These are phyloP conservation scores for Talinum fruticosum DNA, from an alignment of 148 eudicot species.

Conservation along the genomic window DNA sequence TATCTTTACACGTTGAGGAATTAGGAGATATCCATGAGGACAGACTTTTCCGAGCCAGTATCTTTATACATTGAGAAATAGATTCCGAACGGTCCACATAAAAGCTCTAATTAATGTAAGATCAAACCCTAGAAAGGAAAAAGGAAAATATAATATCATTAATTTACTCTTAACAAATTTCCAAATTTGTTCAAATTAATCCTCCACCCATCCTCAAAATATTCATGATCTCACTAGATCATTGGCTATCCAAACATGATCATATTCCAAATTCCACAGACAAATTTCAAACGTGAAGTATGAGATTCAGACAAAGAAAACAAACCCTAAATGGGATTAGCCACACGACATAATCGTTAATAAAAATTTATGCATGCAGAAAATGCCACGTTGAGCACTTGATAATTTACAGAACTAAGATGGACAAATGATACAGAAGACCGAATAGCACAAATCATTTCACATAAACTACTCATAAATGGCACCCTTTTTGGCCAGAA, in stretches of 20 bases:
- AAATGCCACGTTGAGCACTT: slow-evolving; percentile 7
- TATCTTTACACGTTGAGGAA: too few relatives aligned
- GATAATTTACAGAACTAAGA: slow-evolving; percentile 27
- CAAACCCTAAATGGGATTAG: neutral
- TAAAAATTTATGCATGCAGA: neutral
- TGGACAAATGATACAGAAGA: neutral
- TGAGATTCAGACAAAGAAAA: neutral
- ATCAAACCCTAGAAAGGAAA: too few relatives aligned
- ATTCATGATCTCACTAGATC: neutral
- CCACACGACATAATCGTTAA: neutral
- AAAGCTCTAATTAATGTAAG: too few relatives aligned
- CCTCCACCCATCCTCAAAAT: neutral
- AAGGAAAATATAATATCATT: too few relatives aligned
- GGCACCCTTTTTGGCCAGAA: slow-evolving; percentile 29
- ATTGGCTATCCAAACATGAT: neutral
- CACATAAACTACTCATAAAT: slow-evolving; percentile 30
- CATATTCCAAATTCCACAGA: neutral
- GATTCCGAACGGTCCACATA: too few relatives aligned
- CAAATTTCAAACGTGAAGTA: neutral
- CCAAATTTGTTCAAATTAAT: neutral
- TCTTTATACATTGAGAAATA: too few relatives aligned
- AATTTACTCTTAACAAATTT: too few relatives aligned
- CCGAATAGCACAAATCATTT: slow-evolving; percentile 31
- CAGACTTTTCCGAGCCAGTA: too few relatives aligned
- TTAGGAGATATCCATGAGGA: too few relatives aligned